phyloP scores from a whole-genome alignment of 1,284 basidiomycete species.

The Chalciporus sp. region DNA sequence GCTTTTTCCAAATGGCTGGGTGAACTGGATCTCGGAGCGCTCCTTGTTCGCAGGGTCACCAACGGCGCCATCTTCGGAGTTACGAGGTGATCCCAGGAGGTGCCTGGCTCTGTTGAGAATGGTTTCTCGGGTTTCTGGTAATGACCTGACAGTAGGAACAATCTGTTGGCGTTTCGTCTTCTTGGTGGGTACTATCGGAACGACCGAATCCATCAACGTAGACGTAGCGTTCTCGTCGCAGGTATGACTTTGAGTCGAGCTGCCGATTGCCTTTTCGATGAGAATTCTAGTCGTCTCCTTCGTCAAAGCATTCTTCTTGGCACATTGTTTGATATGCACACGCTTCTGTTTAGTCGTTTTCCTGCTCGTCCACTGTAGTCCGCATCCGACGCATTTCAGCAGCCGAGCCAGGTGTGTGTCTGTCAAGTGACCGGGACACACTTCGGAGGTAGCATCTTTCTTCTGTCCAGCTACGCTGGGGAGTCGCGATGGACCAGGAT shows the following conservation, averaged over 20 bases:
- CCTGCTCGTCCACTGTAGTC: constrained; percentile 63
- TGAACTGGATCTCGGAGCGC: constrained; percentile 18
- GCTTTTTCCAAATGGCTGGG: constrained; percentile 36
- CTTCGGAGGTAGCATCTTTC: constrained; percentile 4
- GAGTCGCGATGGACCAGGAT: constrained; percentile 3
- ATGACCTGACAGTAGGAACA: constrained; percentile 48
- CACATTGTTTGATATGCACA: constrained; percentile 66
- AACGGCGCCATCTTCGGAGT: background rate
- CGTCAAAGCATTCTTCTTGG: constrained; percentile 56
- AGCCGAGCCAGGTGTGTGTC: constrained; percentile 50
- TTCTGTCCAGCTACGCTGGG: background rate
- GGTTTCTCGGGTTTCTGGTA: constrained; percentile 48
- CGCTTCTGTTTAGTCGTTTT: constrained; percentile 66
- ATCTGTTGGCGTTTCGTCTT: constrained; percentile 44
- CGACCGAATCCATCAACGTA: constrained; percentile 59
- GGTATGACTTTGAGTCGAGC: constrained; percentile 10
- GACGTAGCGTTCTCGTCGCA: constrained; percentile 19
- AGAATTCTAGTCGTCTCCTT: constrained; percentile 58
- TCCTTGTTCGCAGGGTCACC: background rate
- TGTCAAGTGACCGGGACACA: constrained; percentile 41
- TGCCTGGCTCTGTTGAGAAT: constrained; percentile 59
- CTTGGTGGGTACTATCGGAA: constrained; percentile 50
- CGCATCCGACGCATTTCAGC: constrained; percentile 65
- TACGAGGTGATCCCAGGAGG: constrained; percentile 39
- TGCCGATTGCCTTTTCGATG: constrained; percentile 50